Evolutionary conservation across 192 early-diverging fungal species (phyloP).

Genomic region (Coemansia sp.): DNA sequence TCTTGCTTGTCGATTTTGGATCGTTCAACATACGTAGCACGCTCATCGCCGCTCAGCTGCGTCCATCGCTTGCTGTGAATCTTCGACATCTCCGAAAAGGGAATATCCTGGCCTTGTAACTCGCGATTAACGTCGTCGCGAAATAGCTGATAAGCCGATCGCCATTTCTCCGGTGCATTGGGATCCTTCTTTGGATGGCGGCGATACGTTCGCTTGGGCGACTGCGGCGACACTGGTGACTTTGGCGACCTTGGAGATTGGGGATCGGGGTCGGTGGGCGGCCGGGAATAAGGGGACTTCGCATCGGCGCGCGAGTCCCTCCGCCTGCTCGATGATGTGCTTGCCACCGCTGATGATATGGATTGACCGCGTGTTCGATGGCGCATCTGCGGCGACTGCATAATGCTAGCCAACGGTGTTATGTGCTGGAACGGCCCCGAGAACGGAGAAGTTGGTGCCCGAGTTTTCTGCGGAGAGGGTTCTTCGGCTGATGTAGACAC

Average conservation of each 20-base stretch:
- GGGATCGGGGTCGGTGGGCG: conserved; percentile 15
- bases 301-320: conserved; percentile 35
- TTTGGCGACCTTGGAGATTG: conserved; percentile 8
- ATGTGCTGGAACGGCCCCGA: conserved; percentile 22
- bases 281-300: conserved; percentile 32
- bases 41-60: conserved; percentile 28
- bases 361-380: conserved; percentile 44
- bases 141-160: conserved; percentile 57
- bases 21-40: conserved; percentile 33
- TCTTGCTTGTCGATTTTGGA: conserved; percentile 45
- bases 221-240: conserved; percentile 21
- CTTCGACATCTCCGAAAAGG: conserved; percentile 55
- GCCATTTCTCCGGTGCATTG: conserved; percentile 54
- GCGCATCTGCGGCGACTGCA: conserved; percentile 14
- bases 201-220: conserved; percentile 43
- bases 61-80: conserved; percentile 55
- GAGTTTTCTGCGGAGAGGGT: conserved; percentile 22
- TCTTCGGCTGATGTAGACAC: conserved; percentile 30
- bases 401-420: conserved; percentile 3
- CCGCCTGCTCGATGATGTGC: conserved; percentile 20
- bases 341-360: conserved; percentile 26
- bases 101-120: conserved; percentile 43
- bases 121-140: conserved; percentile 54
- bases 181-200: conserved; percentile 54
- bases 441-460: conserved; percentile 12